Evolutionary conservation across 441 rosid genomes (phyloP), one percentile per base, ranked within the genome.

Genomic region (Syzygium malaccense): DNA sequence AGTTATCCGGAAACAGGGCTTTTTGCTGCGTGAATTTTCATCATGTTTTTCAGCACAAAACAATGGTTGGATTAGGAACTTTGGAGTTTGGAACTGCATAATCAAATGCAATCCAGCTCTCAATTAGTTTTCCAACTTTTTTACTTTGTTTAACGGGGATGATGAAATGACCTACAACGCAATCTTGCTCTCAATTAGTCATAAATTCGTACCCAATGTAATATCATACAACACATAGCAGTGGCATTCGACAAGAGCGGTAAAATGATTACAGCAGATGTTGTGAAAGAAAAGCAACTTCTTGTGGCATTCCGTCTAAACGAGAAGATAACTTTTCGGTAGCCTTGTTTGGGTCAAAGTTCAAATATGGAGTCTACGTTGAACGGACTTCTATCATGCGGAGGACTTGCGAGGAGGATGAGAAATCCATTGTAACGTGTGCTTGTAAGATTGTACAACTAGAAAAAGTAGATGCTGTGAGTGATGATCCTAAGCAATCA

Each of bases 371-470:
- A 66, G 6, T 4, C 41, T 17, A 32, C 17, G 20, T 66, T 66
- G 2, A 7, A 33, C 0, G 12, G 17, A 66, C 41, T 30, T 3
- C 32, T 17, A 8, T 0, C 0, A 6, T 66, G 41, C 12, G 13
- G 13, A 20, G 41, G 78, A 66, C 78, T 4, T 32, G 78, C 45
- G 32, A 66, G 41, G 41, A 62, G 0, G 68, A 62, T 62, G 15
- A 62, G 6, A 26, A 60, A 7, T 60, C 5, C 28, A 30, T 14
- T 6, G 19, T 62, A n/a, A 62, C 28, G n/a, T 3, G 14, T 14
- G 14, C 55, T 53, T 53, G 55, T 14, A 53, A 53, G 14, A 53
- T 53, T 53, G 55, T 14, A 53, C 55, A 53, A 53, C 55, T 53
- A 7, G 55, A 18, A 53, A 62, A n/a, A 6, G n/a, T 62, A 6